Base-by-base conservation (phyloP, 495 filamentous ascomycete species). In the Copromyces sp. region DNA sequence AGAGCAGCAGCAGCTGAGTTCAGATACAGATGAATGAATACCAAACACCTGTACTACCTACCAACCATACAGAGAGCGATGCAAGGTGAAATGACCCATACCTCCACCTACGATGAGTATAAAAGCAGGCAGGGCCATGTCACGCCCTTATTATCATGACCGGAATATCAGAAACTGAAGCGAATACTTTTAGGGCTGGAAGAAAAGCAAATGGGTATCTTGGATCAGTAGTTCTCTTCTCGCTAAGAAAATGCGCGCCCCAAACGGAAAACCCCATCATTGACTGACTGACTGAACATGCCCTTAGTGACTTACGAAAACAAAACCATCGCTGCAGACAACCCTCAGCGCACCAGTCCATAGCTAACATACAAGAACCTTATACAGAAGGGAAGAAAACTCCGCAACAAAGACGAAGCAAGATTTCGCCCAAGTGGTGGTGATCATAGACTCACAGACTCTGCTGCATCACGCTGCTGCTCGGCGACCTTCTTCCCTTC, bases 401-500 rank as follows among this genome's bases (percentile, higher is more conserved):
- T 32, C 47, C 47, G 14, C 53, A 17, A 35, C 53, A 17, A 59
- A 59, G 11, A 59, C 20, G 20, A 2, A 59, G 47, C 20, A 59
- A 29, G 20, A 59, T 29, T 29, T 20, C 20, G 47, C 32, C 53
- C 3, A 16, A 9, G 14, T 65, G 20, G 29, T 9, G 7, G 14
- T 17, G 24, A 29, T 61, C 35, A 37, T 5, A 37, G 35, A 39
- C 69, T 71, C 59, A 72, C 53, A 71, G 7, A 40, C 61, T 44
- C 69, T 77, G 75, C 6, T 82, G 77, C 73, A 81, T 71, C 80
- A 82, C 83, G 16, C 75, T 77, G 45, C 77, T 81, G 9, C 82
- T 79, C 70, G 83, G 81, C 9, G 72, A 77, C 73, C 81, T 80
- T 74, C 88, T 85, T 32, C 84, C 85, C 80, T 90, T 90, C 80